These are phyloP conservation scores for Kodamaea suecica DNA, from an alignment of 1,139 yeast species.

Conservation along the genomic window DNA sequence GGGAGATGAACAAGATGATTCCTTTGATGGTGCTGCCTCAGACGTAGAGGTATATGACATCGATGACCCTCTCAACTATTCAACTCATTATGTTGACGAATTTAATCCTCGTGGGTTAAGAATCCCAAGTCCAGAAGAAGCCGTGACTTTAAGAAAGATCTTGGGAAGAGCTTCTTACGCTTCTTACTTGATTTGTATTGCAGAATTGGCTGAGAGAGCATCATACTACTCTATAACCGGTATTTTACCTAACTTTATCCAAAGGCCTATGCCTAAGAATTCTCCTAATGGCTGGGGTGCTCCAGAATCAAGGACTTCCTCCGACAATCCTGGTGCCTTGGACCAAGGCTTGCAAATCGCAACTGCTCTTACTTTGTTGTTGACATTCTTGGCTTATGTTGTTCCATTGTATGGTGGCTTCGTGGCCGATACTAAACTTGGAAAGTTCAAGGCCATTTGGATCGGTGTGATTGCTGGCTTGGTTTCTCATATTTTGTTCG, in stretches of 20 bases:
- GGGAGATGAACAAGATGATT: conserved; percentile 1
- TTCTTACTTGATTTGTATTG: conserved; percentile 19
- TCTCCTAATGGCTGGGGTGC: conserved; percentile 18
- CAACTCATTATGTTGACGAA: conserved; percentile 18
- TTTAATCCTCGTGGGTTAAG: conserved; percentile 21
- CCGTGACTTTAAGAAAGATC: conserved; percentile 16
- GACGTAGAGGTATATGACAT: conserved; percentile 12
- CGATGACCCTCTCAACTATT: conserved; percentile 20
- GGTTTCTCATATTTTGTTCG: conserved; percentile 22
- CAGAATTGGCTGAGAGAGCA: conserved; percentile 25
- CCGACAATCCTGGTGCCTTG: conserved; percentile 21
- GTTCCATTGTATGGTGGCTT: conserved; percentile 24
- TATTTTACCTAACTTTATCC: conserved; percentile 21
- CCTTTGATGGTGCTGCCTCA: conserved; percentile 4
- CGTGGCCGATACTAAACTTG: conserved; percentile 21
- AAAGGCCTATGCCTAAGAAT: conserved; percentile 19
- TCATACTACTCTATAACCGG: conserved; percentile 20
- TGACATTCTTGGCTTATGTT: conserved; percentile 22
- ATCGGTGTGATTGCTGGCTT: conserved; percentile 24
- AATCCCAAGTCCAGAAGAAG: conserved; percentile 17
- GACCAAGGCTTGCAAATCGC: conserved; percentile 19
- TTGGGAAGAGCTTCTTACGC: conserved; percentile 18
- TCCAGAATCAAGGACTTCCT: conserved; percentile 11
- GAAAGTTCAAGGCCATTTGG: conserved; percentile 22
- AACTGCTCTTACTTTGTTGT: conserved; percentile 19